Conservation (phyloP, 768 basidiomycete genomes). For the Glaciozyma martinii region DNA sequence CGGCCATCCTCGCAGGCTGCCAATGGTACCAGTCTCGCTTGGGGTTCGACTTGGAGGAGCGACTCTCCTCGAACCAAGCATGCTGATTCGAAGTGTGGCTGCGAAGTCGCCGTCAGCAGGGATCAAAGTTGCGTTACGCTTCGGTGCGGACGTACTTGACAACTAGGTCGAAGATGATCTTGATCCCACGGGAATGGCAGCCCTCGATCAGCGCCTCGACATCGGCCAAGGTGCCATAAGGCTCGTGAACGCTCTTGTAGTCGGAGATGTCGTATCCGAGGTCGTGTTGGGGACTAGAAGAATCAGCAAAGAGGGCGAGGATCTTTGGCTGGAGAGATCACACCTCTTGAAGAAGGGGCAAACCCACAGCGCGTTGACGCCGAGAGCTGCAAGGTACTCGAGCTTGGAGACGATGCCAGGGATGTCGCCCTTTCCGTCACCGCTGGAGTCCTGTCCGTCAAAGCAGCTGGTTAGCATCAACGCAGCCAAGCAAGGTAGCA, state of each 20-base stretch:
- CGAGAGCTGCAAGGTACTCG: conserved; percentile 57
- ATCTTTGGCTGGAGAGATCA: conserved; percentile 67
- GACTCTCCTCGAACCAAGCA: conserved; percentile 58
- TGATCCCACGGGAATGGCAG: conserved; percentile 58
- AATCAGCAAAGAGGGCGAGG: conserved; percentile 51
- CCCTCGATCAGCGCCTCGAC: conserved; percentile 36
- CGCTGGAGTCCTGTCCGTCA: conserved; percentile 50
- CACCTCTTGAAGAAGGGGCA: conserved; percentile 44
- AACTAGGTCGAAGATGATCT: conserved; percentile 60
- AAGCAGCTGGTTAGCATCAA: too few relatives aligned
- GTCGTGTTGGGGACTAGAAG: conserved; percentile 64
- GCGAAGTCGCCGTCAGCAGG: conserved; percentile 87
- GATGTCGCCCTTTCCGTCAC: conserved; percentile 61
- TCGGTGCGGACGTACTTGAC: conserved; percentile 34
- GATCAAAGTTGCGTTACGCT: conserved; percentile 62
- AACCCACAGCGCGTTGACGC: conserved; percentile 51
- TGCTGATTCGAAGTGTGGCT: conserved; percentile 58
- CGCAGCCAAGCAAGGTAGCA: too few relatives aligned
- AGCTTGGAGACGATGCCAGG: conserved; percentile 57
- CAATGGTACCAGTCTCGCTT: conserved; percentile 73
- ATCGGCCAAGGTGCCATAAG: conserved; percentile 55
- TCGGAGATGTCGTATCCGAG: conserved; percentile 59
- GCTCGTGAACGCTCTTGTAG: conserved; percentile 55
- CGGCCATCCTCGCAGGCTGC: conserved; percentile 46
- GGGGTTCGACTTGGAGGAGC: conserved; percentile 46